A percentile compares a stretch with the other conserved stretches of the same genome.
Evolutionary conservation across 768 basidiomycete genomes (phyloP).

Genomic region (Lentinula lateritia): DNA sequence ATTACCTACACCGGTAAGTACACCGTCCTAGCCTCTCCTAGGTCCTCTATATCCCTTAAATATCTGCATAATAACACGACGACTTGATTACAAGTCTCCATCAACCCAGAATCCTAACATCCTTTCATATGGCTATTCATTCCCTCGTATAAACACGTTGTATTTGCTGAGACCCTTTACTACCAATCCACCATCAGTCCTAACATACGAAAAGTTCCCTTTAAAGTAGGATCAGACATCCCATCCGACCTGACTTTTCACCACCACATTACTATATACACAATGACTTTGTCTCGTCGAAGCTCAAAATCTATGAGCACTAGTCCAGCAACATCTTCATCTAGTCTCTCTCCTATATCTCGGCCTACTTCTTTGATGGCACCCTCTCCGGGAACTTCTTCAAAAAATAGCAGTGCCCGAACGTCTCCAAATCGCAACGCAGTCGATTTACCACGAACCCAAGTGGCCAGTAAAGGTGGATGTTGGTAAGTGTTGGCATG

Average conservation of each 20-base stretch:
- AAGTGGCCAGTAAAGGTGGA: constrained; percentile 63
- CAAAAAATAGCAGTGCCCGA: constrained; percentile 28
- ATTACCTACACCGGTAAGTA: not conserved
- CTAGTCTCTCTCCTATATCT: constrained; percentile 42
- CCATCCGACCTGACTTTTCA: constrained; percentile 18
- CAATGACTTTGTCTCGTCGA: constrained; percentile 41
- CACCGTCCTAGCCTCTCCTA: not conserved
- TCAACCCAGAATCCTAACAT: constrained; percentile 28
- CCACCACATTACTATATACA: constrained; percentile 11
- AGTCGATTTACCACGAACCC: constrained; percentile 45
- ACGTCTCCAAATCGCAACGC: constrained; percentile 44
- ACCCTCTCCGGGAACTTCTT: constrained; percentile 28
- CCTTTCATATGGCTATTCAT: constrained; percentile 26
- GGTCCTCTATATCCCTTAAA: not conserved
- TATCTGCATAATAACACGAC: not conserved
- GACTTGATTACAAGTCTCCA: constrained; percentile 42
- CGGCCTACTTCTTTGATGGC: constrained; percentile 28
- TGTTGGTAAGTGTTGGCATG: constrained; percentile 57
- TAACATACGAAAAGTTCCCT: not conserved
- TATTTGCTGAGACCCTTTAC: constrained; percentile 10
- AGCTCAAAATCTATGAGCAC: constrained; percentile 43
- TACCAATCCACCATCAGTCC: constrained; percentile 8
- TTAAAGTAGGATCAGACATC: constrained; percentile 15
- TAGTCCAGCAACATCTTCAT: constrained; percentile 39
- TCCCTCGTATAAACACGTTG: not conserved